Evolutionary conservation across 306 rosid species (phyloP).

Genomic region (Pterocarpus macrocarpus): DNA sequence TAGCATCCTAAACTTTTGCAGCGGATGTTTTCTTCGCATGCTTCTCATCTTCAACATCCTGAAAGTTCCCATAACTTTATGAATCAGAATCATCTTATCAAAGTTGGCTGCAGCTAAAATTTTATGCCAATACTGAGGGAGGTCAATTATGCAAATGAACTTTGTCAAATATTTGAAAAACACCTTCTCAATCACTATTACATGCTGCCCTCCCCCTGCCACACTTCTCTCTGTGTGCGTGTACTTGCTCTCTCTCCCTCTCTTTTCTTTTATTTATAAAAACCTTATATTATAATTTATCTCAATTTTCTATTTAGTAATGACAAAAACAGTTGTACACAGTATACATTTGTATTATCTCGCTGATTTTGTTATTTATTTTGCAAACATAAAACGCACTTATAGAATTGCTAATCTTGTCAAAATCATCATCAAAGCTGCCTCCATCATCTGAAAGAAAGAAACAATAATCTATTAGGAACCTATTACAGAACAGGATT

Average conservation of each 20-base stretch:
- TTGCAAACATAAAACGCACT: constrained; percentile 41
- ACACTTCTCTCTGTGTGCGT: too few relatives aligned
- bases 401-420: constrained; percentile 95
- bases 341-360: constrained; percentile 17
- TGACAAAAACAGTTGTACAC: background rate
- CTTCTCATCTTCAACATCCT: constrained; percentile 97
- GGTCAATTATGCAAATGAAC: too few relatives aligned
- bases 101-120: background rate
- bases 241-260: constrained; percentile 7
- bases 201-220: too few relatives aligned
- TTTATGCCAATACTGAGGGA: too few relatives aligned
- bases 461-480: constrained; percentile 20
- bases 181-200: too few relatives aligned
- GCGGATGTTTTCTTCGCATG: constrained; percentile 52
- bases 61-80: constrained; percentile 42
- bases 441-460: constrained; percentile 85
- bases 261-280: background rate
- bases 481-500: background rate
- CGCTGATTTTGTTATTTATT: background rate
- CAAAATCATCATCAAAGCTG: constrained; percentile 96
- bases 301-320: constrained; percentile 23
- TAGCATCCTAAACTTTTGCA: constrained; percentile 44
- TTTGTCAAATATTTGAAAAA: too few relatives aligned
- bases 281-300: background rate
- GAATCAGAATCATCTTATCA: constrained; percentile 14